Conservation (phyloP, 805 yeast genomes). For the Wickerhamiella slavikovae region DNA sequence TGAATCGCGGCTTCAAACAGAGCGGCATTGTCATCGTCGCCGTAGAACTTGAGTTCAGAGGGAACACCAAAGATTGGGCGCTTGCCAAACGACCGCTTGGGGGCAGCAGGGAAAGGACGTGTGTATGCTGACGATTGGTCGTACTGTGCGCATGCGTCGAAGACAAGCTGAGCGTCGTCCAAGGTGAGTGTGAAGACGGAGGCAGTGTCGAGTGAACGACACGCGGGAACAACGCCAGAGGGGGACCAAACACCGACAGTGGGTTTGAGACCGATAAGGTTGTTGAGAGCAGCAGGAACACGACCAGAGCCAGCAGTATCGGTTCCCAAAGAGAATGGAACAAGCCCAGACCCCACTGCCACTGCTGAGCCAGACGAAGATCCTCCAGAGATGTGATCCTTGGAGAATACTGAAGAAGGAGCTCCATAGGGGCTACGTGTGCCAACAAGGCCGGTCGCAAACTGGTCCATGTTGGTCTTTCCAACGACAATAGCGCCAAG, state of each 20-base stretch:
- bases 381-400: conserved; percentile 77
- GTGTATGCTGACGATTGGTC: conserved; percentile 70
- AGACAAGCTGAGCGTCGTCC: conserved; percentile 63
- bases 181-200: conserved; percentile 64
- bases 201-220: conserved; percentile 84
- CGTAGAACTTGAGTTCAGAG: conserved; percentile 40
- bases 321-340: conserved; percentile 78
- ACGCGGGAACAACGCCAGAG: conserved; percentile 91
- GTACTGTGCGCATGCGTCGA: conserved; percentile 47
- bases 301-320: conserved; percentile 98
- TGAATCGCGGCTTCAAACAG: conserved; percentile 44
- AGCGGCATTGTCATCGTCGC: conserved; percentile 57
- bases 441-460: conserved; percentile 95
- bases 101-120: conserved; percentile 48
- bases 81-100: conserved; percentile 35
- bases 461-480: conserved; percentile 88
- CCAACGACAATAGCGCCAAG: conserved; percentile 89
- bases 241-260: conserved; percentile 76
- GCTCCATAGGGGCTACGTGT: conserved; percentile 88
- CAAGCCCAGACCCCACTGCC: conserved; percentile 75
- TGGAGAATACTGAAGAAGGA: conserved; percentile 59
- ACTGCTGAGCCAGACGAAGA: conserved; percentile 93
- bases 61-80: conserved; percentile 65
- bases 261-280: conserved; percentile 81
- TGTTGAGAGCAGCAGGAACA: conserved; percentile 90